Evolutionary conservation across 805 yeast species (phyloP), one percentile per base, ranked within the genome.

Genomic region (Monosporozyma aerobia): DNA sequence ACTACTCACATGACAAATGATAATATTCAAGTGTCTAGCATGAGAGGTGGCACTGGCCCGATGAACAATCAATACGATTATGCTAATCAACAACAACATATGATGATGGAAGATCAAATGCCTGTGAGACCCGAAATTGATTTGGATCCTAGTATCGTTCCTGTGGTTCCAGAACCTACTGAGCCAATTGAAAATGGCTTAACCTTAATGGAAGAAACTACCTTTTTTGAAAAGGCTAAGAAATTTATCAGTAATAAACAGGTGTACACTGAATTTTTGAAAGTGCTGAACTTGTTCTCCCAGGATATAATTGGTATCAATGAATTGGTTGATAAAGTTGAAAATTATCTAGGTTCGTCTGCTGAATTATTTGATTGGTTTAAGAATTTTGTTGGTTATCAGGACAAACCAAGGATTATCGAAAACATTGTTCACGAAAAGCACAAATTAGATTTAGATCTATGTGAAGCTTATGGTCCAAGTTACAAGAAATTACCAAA

Each of bases 401-500:
- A 87, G 57, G 95, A 86, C 45, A 81, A 79, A 56, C 96, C 98
- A 7, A 78, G 83, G 58, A 83, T 81, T 60, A 90, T 94, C 60
- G 99, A 95, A 69, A 86, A 88, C 67, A 85, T 94, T 60, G 72
- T 75, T 22, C 87, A 83, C 74, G 90, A 87, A 68, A 94, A 94
- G 69, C 98, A 92, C 65, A 90, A 86, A 60, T 74, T 94, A 55
- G 98, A 94, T 63, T 77, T 94, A 53, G 83, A 92, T 32, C 76
- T 88, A 61, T 94, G 98, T 72, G 88, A 94, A 67, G 87, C 96
- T 4, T 88, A 87, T 63, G 98, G 98, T 10, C 97, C 98, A 19
- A 87, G 96, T 45, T 94, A 94, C 69, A 81, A 97, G 63, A 81
- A 87, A 62, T 76, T 92, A 51, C 99, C 99, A 29, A 90, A 90